A percentile compares a stretch with the other conserved stretches of the same genome.
Conservation (phyloP, 176 grass and related monocot genomes). For the Aegilops longissima region DNA sequence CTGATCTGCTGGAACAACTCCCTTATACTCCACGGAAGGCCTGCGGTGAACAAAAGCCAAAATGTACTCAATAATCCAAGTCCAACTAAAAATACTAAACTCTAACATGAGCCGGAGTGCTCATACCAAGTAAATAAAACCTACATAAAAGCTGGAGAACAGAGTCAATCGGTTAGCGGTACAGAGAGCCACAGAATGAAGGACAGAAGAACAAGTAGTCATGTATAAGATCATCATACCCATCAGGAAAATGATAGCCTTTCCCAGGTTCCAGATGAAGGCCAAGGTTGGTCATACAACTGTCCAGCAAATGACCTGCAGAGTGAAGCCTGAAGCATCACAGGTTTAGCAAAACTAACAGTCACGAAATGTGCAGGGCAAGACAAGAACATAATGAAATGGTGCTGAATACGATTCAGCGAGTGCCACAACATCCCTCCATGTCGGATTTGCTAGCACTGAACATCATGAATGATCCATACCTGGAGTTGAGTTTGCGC, state of each 20-base stretch:
- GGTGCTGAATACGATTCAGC: background rate
- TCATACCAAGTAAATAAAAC: no score
- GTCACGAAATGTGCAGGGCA: background rate
- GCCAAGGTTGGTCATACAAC: conserved; percentile 57
- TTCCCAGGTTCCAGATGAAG: conserved; percentile 72
- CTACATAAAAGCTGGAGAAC: no score
- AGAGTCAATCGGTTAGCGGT: no score
- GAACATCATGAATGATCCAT: background rate
- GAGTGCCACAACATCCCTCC: background rate
- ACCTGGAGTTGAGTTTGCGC: conserved; percentile 82
- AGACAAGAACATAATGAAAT: background rate
- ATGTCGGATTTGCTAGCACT: background rate
- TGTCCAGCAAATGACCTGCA: conserved; percentile 88
- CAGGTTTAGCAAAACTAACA: background rate
- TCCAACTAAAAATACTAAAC: no score
- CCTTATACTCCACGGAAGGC: no score
- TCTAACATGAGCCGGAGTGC: no score
- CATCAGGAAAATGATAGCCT: conserved; percentile 83
- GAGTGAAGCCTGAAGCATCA: conserved; percentile 77
- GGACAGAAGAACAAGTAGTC: background rate
- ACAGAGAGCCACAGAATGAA: background rate
- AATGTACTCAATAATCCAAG: no score
- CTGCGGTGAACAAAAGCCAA: no score
- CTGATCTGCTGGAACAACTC: no score
- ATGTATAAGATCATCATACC: conserved; percentile 27